Percentiles rank a stretch among this genome's conserved stretches.
Conservation (phyloP, 805 yeast genomes). For the Ogataea populi-albae region DNA sequence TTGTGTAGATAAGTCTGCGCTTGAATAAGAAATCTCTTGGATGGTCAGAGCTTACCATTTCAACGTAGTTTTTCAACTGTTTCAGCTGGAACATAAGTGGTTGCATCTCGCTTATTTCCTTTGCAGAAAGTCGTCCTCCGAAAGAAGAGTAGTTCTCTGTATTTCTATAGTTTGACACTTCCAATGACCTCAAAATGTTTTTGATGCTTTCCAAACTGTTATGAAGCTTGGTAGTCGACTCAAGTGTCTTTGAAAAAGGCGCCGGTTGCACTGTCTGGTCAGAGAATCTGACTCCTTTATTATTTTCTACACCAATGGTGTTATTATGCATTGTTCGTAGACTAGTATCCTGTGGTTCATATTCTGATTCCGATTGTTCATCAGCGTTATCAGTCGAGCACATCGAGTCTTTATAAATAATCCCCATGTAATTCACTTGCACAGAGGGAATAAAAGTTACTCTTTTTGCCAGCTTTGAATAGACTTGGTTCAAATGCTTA, state of each 20-base stretch:
- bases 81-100: conserved; percentile 33
- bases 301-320: conserved; percentile 4
- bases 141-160: conserved; percentile 8
- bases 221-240: conserved; percentile 15
- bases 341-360: conserved; percentile 10
- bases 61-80: conserved; percentile 31
- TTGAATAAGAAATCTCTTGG: conserved; percentile 34
- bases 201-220: conserved; percentile 31
- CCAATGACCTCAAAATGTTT: conserved; percentile 25
- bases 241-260: conserved; percentile 11
- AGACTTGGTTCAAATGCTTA: conserved; percentile 28
- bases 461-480: conserved; percentile 23
- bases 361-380: conserved; percentile 13
- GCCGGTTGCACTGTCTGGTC: conserved; percentile 16
- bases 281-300: conserved; percentile 25
- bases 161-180: conserved; percentile 26
- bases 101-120: conserved; percentile 34
- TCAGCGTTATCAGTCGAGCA: conserved; percentile 23
- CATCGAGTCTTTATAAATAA: conserved; percentile 35
- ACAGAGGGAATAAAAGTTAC: conserved; percentile 38
- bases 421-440: conserved; percentile 40
- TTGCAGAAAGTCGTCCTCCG: conserved; percentile 14
- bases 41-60: conserved; percentile 32
- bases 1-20: conserved; percentile 22
- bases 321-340: conserved; percentile 1